These are phyloP conservation scores for Chytriomyces hyalinus DNA, from an alignment of 192 early-diverging fungal species.

Conservation along the genomic window DNA sequence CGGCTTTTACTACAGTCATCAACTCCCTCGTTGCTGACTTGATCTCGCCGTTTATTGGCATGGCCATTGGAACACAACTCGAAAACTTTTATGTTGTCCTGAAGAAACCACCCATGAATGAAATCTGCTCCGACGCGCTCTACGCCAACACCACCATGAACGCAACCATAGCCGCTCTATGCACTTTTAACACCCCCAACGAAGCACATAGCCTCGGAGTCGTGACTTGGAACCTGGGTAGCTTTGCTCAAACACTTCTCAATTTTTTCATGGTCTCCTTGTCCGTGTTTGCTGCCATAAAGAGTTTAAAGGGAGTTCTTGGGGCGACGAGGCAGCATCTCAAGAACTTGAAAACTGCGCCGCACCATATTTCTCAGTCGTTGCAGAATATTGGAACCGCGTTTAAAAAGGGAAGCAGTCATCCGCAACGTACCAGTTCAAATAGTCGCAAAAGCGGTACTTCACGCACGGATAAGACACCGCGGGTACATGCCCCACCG, in stretches of 20 bases:
- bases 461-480: background rate
- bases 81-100: slow-evolving; percentile 34
- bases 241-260: slow-evolving; percentile 64
- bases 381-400: background rate
- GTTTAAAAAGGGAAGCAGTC: background rate
- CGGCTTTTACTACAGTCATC: slow-evolving; percentile 35
- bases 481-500: background rate
- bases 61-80: slow-evolving; percentile 37
- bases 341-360: slow-evolving; percentile 13
- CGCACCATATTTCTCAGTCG: background rate
- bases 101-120: background rate
- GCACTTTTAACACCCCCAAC: slow-evolving; percentile 2
- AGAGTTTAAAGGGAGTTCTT: slow-evolving; percentile 25
- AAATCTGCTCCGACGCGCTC: no score
- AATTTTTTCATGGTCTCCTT: slow-evolving; percentile 65
- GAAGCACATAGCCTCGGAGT: slow-evolving; percentile 34
- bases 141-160: no score
- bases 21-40: slow-evolving; percentile 30
- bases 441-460: background rate
- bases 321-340: slow-evolving; percentile 7
- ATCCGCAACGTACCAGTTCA: no score
- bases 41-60: slow-evolving; percentile 35
- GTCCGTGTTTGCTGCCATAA: slow-evolving; percentile 58
- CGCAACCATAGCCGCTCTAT: background rate
- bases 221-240: slow-evolving; percentile 52